Conservation (phyloP, 1,284 basidiomycete genomes). For the Sanguinoderma infundibulare region DNA sequence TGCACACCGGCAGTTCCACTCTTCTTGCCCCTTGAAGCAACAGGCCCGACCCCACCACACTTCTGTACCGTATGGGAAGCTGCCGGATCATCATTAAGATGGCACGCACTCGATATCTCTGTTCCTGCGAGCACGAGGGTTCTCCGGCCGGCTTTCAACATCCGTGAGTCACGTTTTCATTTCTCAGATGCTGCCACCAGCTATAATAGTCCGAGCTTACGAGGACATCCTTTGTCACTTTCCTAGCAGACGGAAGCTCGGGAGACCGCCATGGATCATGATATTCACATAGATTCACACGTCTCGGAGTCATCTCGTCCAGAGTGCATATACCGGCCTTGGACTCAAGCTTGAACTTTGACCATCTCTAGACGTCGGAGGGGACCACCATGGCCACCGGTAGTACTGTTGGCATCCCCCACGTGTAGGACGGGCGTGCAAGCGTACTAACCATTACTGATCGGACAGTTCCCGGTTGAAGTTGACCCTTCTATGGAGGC, state of each 20-base stretch:
- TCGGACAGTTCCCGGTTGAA: slow-evolving; percentile 24
- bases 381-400: neutral
- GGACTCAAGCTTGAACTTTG: neutral
- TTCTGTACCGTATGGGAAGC: neutral
- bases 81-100: too few relatives aligned
- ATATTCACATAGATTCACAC: neutral
- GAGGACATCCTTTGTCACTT: too few relatives aligned
- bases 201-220: too few relatives aligned
- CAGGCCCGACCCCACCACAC: slow-evolving; percentile 54
- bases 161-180: too few relatives aligned
- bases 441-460: neutral
- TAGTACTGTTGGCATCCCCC: neutral
- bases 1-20: too few relatives aligned
- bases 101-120: slow-evolving; percentile 50
- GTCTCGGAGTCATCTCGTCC: neutral
- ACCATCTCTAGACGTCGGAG: neutral
- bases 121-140: slow-evolving; percentile 61
- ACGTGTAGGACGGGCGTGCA: neutral
- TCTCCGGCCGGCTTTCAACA: slow-evolving; percentile 43
- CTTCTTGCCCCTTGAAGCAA: slow-evolving; percentile 57
- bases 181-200: too few relatives aligned
- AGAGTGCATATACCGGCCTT: neutral
- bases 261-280: neutral
- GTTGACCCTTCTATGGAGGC: slow-evolving; percentile 34
- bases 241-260: too few relatives aligned